Base-by-base conservation (phyloP, 2,329 filamentous ascomycete genomes). In the Colletotrichum theobromicola region DNA sequence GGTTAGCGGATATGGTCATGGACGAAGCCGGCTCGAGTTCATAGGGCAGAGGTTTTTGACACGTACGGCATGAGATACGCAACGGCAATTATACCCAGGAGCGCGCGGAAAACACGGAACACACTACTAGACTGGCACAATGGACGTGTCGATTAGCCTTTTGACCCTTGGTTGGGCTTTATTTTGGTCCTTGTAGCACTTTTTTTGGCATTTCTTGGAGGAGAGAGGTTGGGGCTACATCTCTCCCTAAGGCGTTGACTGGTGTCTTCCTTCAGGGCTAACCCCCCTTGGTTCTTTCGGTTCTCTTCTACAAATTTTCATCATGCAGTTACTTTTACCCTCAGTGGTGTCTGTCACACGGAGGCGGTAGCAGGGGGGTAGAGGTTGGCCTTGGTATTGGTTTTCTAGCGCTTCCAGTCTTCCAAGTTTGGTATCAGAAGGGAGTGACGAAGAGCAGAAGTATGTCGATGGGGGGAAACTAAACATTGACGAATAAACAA, bases 61-160 rank as follows among this genome's bases (percentile, higher is more conserved):
- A 72, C 63, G 62, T 63, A 70, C 60, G 68, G 68, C 72, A 75
- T 72, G 72, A 75, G 72, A 72, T 72, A 75, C 57, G 63, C 72
- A 72, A 66, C 57, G 57, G 58, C 72, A 72, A 72, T 62, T 68
- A 75, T 75, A 75, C 72, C 72, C 72, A 72, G 72, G 72, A 72
- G 69, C 42, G 72, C 72, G 68, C 62, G 30, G 72, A 63, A 72
- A 72, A 67, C 57, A 72, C 46, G 68, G 72, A 35, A 72, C 32
- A 62, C 35, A 58, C 57, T n/a, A 50, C 42, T 63, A 53, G 68
- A 62, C 65, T 72, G 62, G 69, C 26, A 57, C 61, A 71, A 58
- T 62, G 61, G 57, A 63, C 57, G 62, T 42, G 26, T 67, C 26
- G 37, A 13, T 13, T 65, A 61, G 30, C 71, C 67, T 63, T 53